Evolutionary conservation across 2,329 filamentous ascomycete genomes (phyloP).

Genomic region (Phaeosphaeriaceae sp.): DNA sequence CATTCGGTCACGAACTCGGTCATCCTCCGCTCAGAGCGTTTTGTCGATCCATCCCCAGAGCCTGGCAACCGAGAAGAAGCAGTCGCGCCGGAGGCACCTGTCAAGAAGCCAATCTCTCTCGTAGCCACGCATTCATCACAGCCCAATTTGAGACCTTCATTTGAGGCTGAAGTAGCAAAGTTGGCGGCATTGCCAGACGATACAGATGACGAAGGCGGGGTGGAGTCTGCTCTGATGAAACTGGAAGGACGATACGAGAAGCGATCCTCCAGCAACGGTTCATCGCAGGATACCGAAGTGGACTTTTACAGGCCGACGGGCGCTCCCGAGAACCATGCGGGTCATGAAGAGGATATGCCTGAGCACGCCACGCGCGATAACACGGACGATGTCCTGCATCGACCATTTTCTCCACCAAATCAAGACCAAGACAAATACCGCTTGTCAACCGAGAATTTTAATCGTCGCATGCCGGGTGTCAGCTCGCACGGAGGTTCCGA

Average conservation of each 20-base stretch:
- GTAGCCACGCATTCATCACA: constrained; percentile 63
- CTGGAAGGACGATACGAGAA: constrained; percentile 85
- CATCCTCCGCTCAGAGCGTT: constrained; percentile 41
- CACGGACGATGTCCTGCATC: constrained; percentile 35
- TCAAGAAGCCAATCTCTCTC: constrained; percentile 48
- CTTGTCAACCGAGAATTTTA: constrained; percentile 41
- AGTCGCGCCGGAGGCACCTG: constrained; percentile 14
- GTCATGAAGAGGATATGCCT: constrained; percentile 24
- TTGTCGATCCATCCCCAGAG: constrained; percentile 24
- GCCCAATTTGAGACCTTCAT: constrained; percentile 69
- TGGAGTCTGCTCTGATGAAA: constrained; percentile 91
- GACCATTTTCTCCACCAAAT: constrained; percentile 34
- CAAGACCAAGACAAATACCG: constrained; percentile 40
- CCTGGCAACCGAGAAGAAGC: constrained; percentile 8
- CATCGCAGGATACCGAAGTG: constrained; percentile 24
- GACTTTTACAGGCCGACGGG: constrained; percentile 33
- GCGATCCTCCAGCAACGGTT: constrained; percentile 36
- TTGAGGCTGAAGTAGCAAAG: constrained; percentile 86
- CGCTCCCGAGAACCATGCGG: constrained; percentile 19
- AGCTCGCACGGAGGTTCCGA: constrained; percentile 65
- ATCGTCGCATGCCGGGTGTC: constrained; percentile 27
- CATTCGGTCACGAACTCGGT: constrained; percentile 50
- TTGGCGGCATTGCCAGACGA: constrained; percentile 90
- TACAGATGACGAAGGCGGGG: constrained; percentile 75
- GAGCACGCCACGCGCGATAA: constrained; percentile 25